These are phyloP conservation scores for Pholiota microspora DNA, from an alignment of 768 basidiomycete species.

Conservation along the genomic window DNA sequence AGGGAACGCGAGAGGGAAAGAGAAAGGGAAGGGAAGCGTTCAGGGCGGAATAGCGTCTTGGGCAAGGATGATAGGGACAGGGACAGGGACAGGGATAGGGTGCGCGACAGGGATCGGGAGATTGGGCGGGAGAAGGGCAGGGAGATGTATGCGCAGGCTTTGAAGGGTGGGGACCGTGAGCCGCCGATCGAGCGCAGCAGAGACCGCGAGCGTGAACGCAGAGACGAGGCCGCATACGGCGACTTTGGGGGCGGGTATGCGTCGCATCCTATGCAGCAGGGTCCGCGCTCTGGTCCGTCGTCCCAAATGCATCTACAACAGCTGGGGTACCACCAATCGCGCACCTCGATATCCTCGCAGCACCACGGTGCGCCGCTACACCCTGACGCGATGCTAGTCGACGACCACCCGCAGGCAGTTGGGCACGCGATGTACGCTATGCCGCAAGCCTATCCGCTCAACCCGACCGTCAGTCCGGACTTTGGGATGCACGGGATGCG, in stretches of 20 bases:
- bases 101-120: conserved; percentile 3
- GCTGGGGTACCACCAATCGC: not conserved
- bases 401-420: conserved; percentile 1
- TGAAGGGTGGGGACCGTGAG: conserved; percentile 11
- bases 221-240: conserved; percentile 3
- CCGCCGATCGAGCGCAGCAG: conserved; percentile 6
- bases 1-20: not conserved
- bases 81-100: conserved; percentile 7
- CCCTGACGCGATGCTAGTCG: conserved; percentile 11
- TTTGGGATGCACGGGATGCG: not conserved
- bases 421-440: not conserved
- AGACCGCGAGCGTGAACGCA: conserved; percentile 12
- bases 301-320: not conserved
- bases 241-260: conserved; percentile 3
- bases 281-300: not conserved
- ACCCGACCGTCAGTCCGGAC: not conserved
- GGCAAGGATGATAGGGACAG: conserved; percentile 6
- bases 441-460: not conserved
- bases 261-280: not conserved
- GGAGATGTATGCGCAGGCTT: conserved; percentile 12
- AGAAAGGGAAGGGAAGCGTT: conserved; percentile 3
- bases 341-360: not conserved
- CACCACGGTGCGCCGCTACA: not conserved
- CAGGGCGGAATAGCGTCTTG: conserved; percentile 5
- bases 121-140: conserved; percentile 12